Evolutionary conservation across 2,329 filamentous ascomycete species (phyloP).

Genomic region (Botrytis elliptica): DNA sequence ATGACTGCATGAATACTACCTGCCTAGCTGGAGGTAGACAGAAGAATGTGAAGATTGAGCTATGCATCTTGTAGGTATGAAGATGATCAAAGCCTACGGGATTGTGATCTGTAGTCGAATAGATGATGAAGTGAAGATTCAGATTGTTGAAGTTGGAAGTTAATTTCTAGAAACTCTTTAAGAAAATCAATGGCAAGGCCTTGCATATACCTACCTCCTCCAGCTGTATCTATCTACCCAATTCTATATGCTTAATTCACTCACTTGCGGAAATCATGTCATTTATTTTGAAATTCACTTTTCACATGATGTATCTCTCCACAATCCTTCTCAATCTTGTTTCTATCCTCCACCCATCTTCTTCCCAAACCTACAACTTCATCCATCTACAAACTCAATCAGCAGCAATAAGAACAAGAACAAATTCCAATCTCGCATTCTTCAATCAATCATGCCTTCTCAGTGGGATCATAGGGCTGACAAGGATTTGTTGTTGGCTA

Average conservation of each 20-base stretch:
- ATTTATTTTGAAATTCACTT: not conserved
- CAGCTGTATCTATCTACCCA: not conserved
- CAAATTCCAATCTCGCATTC: not conserved
- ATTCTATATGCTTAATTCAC: not conserved
- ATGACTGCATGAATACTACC: not conserved
- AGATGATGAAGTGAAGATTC: not conserved
- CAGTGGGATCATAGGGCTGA: constrained; percentile 36
- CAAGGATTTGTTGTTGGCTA: constrained; percentile 35
- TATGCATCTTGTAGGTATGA: not conserved
- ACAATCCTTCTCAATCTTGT: not conserved
- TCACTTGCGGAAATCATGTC: not conserved
- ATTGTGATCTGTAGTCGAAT: not conserved
- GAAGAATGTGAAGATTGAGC: not conserved
- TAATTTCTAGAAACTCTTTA: not conserved
- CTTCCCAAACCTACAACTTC: not conserved
- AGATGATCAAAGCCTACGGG: not conserved
- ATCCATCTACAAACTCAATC: not conserved
- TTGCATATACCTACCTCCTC: not conserved
- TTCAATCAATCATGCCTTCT: constrained; percentile 1
- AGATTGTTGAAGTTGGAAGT: not conserved
- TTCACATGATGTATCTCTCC: not conserved
- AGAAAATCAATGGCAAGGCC: not conserved
- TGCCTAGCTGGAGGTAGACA: not conserved
- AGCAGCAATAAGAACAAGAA: not conserved
- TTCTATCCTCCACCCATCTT: not conserved